Evolutionary conservation across 2,329 filamentous ascomycete genomes (phyloP), one percentile per base, ranked within the genome.

Genomic region (Microsporum audouinii): DNA sequence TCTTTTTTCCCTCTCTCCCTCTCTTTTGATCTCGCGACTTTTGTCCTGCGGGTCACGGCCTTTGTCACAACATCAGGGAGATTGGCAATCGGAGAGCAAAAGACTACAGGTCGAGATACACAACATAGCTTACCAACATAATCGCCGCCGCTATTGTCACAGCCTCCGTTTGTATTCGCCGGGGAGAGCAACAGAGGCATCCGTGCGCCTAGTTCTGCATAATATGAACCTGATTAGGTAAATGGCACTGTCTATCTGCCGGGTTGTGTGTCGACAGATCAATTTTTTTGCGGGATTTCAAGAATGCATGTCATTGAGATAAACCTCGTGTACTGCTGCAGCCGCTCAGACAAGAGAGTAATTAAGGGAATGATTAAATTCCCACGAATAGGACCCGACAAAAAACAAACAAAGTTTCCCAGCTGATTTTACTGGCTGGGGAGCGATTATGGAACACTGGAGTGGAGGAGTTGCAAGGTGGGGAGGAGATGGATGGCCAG

Each of bases 231-330:
- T 57, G 55, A 57, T 57, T 57, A 57, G 55, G 55, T 43, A 29
- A 10, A n/a, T 6, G 55, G 55, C 17, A 57, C 55, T 10, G 55
- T 41, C 36, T 29, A 57, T 57, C 55, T 57, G 55, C 55, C 55
- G 55, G 55, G 55, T 57, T 57, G 55, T 57, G 34, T 57, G 23
- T 23, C 17, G 36, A 57, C 36, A 41, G 34, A 57, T 57, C 55
- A 57, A 39, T 34, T 55, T 55, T 23, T 53, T 55, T 57, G 55
- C 55, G 55, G 55, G 55, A 57, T 57, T 57, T 57, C 55, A 57
- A 57, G 38, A 17, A 59, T 60, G 62, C 62, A 63, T 63, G 62
- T 53, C 62, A 63, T 63, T 55, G 57, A 34, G 45, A 45, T 59
- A 49, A 58, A 60, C 62, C 59, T 61, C 47, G 59, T 63, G 62